A percentile compares a stretch with the other conserved stretches of the same genome.
Evolutionary conservation across 2,329 filamentous ascomycete species (phyloP).

Genomic region (Fusarium nisikadoi): DNA sequence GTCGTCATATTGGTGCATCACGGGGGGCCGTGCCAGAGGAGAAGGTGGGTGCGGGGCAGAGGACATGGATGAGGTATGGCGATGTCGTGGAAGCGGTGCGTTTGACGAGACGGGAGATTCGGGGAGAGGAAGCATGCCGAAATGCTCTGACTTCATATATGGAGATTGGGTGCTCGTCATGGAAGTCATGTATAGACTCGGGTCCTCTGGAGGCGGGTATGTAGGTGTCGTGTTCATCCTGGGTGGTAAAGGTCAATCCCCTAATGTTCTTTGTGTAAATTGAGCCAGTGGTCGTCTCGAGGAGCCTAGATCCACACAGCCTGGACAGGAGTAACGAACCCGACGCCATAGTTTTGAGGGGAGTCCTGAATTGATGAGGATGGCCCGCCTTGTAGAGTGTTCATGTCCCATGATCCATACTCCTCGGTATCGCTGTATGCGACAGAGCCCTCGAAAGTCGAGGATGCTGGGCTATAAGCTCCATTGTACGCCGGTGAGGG

Average conservation of each 20-base stretch:
- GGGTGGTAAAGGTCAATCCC: slow-evolving; percentile 66
- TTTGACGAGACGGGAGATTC: slow-evolving; percentile 56
- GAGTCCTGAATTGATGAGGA: slow-evolving; percentile 59
- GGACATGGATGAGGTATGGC: slow-evolving; percentile 51
- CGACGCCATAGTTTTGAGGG: slow-evolving; percentile 57
- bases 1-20: slow-evolving; percentile 46
- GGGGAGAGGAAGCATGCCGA: slow-evolving; percentile 57
- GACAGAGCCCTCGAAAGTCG: slow-evolving; percentile 70
- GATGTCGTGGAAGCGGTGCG: slow-evolving; percentile 52
- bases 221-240: slow-evolving; percentile 61
- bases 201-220: slow-evolving; percentile 58
- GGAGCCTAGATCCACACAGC: slow-evolving; percentile 68
- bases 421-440: slow-evolving; percentile 72
- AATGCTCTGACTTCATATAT: slow-evolving; percentile 56
- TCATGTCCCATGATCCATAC: slow-evolving; percentile 61
- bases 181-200: slow-evolving; percentile 50
- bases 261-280: slow-evolving; percentile 53
- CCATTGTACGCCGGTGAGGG: slow-evolving; percentile 70
- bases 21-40: slow-evolving; percentile 48
- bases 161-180: slow-evolving; percentile 56
- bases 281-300: slow-evolving; percentile 53
- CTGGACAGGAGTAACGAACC: slow-evolving; percentile 73
- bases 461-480: slow-evolving; percentile 71
- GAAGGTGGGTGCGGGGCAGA: slow-evolving; percentile 50
- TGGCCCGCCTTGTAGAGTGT: slow-evolving; percentile 55